A percentile compares a stretch with the other conserved stretches of the same genome.
Evolutionary conservation across 495 filamentous ascomycete species (phyloP).

Genomic region (Aspergillus diversus): DNA sequence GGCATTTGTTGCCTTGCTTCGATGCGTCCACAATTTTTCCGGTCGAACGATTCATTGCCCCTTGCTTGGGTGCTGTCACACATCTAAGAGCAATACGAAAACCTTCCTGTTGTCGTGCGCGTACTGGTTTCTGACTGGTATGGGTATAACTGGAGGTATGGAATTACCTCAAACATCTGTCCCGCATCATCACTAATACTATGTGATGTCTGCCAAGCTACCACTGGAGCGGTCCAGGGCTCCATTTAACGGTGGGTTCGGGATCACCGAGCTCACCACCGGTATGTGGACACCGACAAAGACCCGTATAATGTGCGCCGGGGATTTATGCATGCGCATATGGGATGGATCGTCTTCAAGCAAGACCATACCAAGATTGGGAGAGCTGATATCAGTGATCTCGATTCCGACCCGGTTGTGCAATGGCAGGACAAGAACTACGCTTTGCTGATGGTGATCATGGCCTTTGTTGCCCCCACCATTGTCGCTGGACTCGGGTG

Average conservation of each 20-base stretch:
- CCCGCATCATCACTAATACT: conserved; percentile 19
- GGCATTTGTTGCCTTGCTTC: conserved; percentile 15
- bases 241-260: conserved; percentile 97
- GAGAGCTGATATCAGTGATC: conserved; percentile 93
- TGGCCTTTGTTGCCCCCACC: conserved; percentile 85
- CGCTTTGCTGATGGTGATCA: conserved; percentile 82
- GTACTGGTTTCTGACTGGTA: conserved; percentile 91
- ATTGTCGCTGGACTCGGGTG: conserved; percentile 84
- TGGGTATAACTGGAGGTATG: conserved; percentile 86
- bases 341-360: conserved; percentile 94
- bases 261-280: conserved; percentile 96
- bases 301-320: conserved; percentile 99
- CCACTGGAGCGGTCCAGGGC: conserved; percentile 93
- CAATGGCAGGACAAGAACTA: conserved; percentile 95
- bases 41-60: conserved; percentile 29
- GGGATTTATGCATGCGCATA: conserved; percentile 93
- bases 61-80: no score
- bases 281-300: conserved; percentile 98
- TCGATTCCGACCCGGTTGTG: conserved; percentile 94
- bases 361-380: conserved; percentile 92
- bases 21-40: conserved; percentile 11
- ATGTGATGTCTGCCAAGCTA: conserved; percentile 58
- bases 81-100: conserved; percentile 43
- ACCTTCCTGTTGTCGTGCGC: conserved; percentile 79
- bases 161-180: not conserved